phyloP scores from a whole-genome alignment of 768 basidiomycete species.

The Fomitopsis pulvina region DNA sequence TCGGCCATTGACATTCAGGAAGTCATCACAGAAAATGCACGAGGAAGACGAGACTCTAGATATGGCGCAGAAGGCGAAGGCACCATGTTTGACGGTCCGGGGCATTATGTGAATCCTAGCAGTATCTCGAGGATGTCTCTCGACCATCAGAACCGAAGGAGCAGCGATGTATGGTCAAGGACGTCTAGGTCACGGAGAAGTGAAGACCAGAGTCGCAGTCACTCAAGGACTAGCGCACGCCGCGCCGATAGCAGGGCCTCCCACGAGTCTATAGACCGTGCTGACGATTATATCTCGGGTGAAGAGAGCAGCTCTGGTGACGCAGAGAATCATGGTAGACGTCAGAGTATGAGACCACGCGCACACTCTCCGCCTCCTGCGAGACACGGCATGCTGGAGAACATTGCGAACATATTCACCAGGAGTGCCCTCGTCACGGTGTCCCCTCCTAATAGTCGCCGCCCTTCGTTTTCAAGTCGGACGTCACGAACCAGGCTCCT shows the following conservation, averaged over 20 bases:
- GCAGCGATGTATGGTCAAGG: slow-evolving; percentile 48
- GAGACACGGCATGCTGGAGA: slow-evolving; percentile 47
- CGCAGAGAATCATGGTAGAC: slow-evolving; percentile 18
- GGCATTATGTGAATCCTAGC: slow-evolving; percentile 60
- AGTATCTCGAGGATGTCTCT: slow-evolving; percentile 78
- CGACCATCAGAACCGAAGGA: slow-evolving; percentile 43
- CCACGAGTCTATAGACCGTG: slow-evolving; percentile 1
- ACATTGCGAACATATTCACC: slow-evolving; percentile 62
- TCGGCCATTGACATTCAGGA: slow-evolving; percentile 65
- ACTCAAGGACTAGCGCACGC: slow-evolving; percentile 7
- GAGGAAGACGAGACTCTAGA: slow-evolving; percentile 62
- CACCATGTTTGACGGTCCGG: slow-evolving; percentile 71
- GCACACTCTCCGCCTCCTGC: slow-evolving; percentile 22
- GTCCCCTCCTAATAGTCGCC: slow-evolving; percentile 35
- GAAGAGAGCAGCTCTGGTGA: slow-evolving; percentile 25
- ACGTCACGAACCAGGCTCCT: slow-evolving; percentile 41
- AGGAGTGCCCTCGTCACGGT: slow-evolving; percentile 30
- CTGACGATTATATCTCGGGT: slow-evolving; percentile 4
- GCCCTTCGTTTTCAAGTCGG: slow-evolving; percentile 51
- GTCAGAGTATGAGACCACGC: slow-evolving; percentile 9
- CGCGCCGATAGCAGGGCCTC: slow-evolving; percentile 12
- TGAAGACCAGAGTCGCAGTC: slow-evolving; percentile 17
- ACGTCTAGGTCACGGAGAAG: slow-evolving; percentile 44
- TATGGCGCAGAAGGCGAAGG: slow-evolving; percentile 57
- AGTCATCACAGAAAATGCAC: slow-evolving; percentile 46